Evolutionary conservation across 768 basidiomycete genomes (phyloP).

Genomic region (Leccinum subgranulosum): DNA sequence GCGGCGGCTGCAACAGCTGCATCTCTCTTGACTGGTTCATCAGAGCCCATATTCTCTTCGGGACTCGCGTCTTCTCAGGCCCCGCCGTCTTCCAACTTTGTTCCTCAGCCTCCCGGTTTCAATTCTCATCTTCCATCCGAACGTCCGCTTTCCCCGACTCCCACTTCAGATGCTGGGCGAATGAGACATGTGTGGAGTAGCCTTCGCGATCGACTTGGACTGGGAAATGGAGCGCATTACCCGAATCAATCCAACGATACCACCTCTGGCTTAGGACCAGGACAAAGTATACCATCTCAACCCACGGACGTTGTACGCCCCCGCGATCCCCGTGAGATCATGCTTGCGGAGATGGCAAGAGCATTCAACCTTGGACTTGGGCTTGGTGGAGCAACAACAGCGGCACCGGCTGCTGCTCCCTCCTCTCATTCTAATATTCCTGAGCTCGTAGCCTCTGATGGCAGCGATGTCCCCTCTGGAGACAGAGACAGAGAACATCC

Average conservation of each 20-base stretch:
- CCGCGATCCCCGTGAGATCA: constrained; percentile 59
- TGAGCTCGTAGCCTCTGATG: constrained; percentile 10
- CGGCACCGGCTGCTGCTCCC: neutral
- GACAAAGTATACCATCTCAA: constrained; percentile 8
- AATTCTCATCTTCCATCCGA: constrained; percentile 22
- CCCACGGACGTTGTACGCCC: constrained; percentile 10
- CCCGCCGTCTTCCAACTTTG: constrained; percentile 11
- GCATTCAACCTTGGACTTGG: constrained; percentile 75
- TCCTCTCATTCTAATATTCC: constrained; percentile 6
- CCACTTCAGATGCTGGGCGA: constrained; percentile 37
- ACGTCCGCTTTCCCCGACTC: constrained; percentile 41
- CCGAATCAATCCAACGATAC: constrained; percentile 12
- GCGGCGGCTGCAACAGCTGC: constrained; percentile 92
- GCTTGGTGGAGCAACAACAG: constrained; percentile 28
- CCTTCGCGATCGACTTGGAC: constrained; percentile 64
- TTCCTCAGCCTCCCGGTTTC: constrained; percentile 9
- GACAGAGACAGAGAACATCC: constrained; percentile 16
- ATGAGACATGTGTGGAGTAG: constrained; percentile 67
- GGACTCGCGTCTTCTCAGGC: constrained; percentile 42
- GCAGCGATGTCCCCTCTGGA: neutral
- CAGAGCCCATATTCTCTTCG: constrained; percentile 60
- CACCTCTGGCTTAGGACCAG: constrained; percentile 2
- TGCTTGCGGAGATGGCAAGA: constrained; percentile 79
- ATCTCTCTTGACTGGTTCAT: constrained; percentile 72
- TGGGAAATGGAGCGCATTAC: constrained; percentile 32